phyloP scores from a whole-genome alignment of 2,329 filamentous ascomycete species.

The Pseudogymnoascus sp. region DNA sequence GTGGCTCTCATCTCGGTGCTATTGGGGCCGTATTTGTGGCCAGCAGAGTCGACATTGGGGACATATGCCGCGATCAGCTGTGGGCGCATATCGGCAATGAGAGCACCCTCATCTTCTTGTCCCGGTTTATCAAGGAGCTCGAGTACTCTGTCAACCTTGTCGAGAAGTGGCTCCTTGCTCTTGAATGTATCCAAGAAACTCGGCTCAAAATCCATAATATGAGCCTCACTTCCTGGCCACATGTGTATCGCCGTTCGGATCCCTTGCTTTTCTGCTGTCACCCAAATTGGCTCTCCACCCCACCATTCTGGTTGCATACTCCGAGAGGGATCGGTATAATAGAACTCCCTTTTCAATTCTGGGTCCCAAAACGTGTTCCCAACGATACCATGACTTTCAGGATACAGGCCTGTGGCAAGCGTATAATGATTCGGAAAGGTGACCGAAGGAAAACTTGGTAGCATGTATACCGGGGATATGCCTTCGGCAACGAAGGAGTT shows the following conservation, averaged over 20 bases:
- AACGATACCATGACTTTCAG: slow-evolving; percentile 86
- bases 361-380: slow-evolving; percentile 95
- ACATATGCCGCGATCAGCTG: slow-evolving; percentile 94
- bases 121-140: slow-evolving; percentile 80
- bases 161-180: slow-evolving; percentile 60
- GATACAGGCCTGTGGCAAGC: slow-evolving; percentile 82
- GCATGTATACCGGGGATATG: slow-evolving; percentile 86
- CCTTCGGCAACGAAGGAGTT: slow-evolving; percentile 72
- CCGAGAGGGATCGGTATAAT: slow-evolving; percentile 67
- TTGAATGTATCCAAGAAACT: slow-evolving; percentile 81
- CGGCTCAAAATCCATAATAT: slow-evolving; percentile 66
- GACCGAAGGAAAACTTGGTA: slow-evolving; percentile 88
- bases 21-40: slow-evolving; percentile 86
- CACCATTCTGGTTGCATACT: slow-evolving; percentile 89
- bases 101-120: slow-evolving; percentile 47
- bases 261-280: slow-evolving; percentile 77
- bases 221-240: slow-evolving; percentile 96
- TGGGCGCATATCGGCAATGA: slow-evolving; percentile 54
- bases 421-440: slow-evolving; percentile 98
- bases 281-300: slow-evolving; percentile 85
- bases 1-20: slow-evolving; percentile 80
- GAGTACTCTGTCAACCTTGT: slow-evolving; percentile 73
- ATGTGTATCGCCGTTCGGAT: slow-evolving; percentile 83
- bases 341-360: slow-evolving; percentile 67
- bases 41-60: slow-evolving; percentile 80